Percentiles rank a stretch among this genome's conserved stretches.
Conservation (phyloP, 352 stramenopile species). For the Hyaloperonospora arabidopsidis region DNA sequence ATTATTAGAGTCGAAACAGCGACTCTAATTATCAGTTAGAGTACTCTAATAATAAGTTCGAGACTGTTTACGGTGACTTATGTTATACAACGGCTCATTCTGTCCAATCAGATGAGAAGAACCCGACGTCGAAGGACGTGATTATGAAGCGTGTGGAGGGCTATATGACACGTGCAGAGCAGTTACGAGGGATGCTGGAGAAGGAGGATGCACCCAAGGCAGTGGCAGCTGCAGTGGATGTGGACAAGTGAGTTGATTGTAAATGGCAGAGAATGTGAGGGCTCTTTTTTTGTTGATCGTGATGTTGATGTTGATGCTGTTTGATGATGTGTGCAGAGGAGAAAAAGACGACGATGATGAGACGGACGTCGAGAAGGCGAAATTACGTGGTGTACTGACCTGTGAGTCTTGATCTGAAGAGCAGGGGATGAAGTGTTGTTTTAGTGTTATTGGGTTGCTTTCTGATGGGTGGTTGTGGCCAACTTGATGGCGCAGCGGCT, state of each 20-base stretch:
- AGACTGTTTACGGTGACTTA: too few relatives aligned
- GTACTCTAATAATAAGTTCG: not conserved
- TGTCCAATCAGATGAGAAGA: conserved; percentile 78
- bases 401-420: conserved; percentile 38
- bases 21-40: too few relatives aligned
- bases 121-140: conserved; percentile 83
- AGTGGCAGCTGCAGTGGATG: conserved; percentile 48
- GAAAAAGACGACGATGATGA: conserved; percentile 86
- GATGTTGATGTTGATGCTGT: too few relatives aligned
- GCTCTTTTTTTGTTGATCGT: not conserved
- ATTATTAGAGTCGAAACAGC: too few relatives aligned
- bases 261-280: not conserved
- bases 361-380: conserved; percentile 91
- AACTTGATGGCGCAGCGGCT: conserved; percentile 39
- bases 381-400: conserved; percentile 91
- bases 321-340: conserved; percentile 31
- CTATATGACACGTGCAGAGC: conserved; percentile 86
- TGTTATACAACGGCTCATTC: not conserved
- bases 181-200: conserved; percentile 77
- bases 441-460: not conserved
- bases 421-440: not conserved
- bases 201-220: conserved; percentile 49
- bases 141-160: conserved; percentile 87
- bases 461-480: conserved; percentile 1
- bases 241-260: conserved; percentile 55